Base-by-base conservation (phyloP, 306 rosid genomes). In the Vigna reflexopilosa region DNA sequence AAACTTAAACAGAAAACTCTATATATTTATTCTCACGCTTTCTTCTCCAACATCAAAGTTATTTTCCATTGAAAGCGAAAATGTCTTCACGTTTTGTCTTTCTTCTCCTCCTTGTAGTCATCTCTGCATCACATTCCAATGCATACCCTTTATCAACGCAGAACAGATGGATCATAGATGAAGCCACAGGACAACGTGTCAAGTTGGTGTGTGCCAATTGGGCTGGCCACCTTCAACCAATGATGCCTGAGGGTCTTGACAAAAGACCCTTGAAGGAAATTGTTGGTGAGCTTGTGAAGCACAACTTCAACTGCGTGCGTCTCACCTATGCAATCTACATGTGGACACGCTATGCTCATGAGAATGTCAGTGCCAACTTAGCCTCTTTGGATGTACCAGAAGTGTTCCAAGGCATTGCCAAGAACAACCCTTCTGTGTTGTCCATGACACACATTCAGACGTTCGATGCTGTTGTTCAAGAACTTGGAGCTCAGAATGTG, bases 231-330 rank as follows among this genome's bases (percentile, higher is more conserved):
- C 82, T 88, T 7, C 38, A 79, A 9, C 73, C 87, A 45, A 87
- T 87, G 93, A 17, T 87, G 7, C 86, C 89, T 0, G 89, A 89
- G 66, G 93, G 93, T 0, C 83, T 89, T 14, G 81, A 87, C 78
- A 54, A 47, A 78, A 65, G 76, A 44, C 83, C 89, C 0, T 32
- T 87, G 62, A 83, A 77, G 73, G 84, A 85, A 0, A 56, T 85
- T 4, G 88, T 72, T 4, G 14, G n/a, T 3, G 80, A 81, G 48
- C 36, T 83, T 0, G 70, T 40, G 2, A 55, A 58, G 0, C 28
- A 70, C 34, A n/a, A 26, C 7, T 85, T 83, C 78, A 89, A 82
- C 12, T 89, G 93, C 2, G 89, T 89, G 1, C 80, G 91, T 1
- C 73, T 89, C 50, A 89, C 91, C 0, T 83, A 84, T 52, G 87